These are phyloP conservation scores for Trichomonascaceae sp. DNA, from an alignment of 1,139 yeast genomes.

Conservation along the genomic window DNA sequence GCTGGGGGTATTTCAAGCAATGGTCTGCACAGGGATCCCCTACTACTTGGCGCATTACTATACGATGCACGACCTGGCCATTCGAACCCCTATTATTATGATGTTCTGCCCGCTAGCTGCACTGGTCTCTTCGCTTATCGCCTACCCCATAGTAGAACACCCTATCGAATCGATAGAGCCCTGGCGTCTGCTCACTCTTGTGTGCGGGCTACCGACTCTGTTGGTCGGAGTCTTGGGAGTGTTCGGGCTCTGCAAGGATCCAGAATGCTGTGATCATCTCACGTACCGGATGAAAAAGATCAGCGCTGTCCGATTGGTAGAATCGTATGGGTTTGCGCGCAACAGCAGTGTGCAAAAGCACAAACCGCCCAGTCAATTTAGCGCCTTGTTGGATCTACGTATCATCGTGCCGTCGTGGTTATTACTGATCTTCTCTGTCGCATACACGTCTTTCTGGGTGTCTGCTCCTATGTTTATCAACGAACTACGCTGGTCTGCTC, in stretches of 20 bases:
- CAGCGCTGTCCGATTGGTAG: conserved; percentile 10
- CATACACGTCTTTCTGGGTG: conserved; percentile 16
- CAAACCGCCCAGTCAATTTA: conserved; percentile 11
- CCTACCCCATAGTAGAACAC: conserved; percentile 25
- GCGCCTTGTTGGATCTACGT: conserved; percentile 12
- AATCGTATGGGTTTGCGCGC: too few relatives aligned
- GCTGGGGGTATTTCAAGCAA: conserved; percentile 18
- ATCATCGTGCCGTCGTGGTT: conserved; percentile 13
- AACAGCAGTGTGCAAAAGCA: conserved; percentile 8
- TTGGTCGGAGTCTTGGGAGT: conserved; percentile 21
- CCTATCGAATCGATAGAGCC: conserved; percentile 10
- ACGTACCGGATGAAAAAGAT: conserved; percentile 14
- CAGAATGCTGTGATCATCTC: conserved; percentile 25
- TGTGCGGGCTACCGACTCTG: conserved; percentile 29
- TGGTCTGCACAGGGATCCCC: conserved; percentile 20
- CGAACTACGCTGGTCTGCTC: conserved; percentile 17
- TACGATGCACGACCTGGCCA: conserved; percentile 22
- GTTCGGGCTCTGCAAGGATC: conserved; percentile 31
- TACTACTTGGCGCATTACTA: conserved; percentile 19
- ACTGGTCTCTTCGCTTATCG: conserved; percentile 18
- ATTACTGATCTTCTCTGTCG: conserved; percentile 15
- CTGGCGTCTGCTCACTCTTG: conserved; percentile 28
- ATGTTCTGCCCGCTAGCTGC: conserved; percentile 22
- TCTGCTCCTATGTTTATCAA: conserved; percentile 18
- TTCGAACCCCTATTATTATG: conserved; percentile 41